Evolutionary conservation across 345 rosid species (phyloP), one percentile per base, ranked within the genome.

Genomic region (Hibiscus mutabilis): DNA sequence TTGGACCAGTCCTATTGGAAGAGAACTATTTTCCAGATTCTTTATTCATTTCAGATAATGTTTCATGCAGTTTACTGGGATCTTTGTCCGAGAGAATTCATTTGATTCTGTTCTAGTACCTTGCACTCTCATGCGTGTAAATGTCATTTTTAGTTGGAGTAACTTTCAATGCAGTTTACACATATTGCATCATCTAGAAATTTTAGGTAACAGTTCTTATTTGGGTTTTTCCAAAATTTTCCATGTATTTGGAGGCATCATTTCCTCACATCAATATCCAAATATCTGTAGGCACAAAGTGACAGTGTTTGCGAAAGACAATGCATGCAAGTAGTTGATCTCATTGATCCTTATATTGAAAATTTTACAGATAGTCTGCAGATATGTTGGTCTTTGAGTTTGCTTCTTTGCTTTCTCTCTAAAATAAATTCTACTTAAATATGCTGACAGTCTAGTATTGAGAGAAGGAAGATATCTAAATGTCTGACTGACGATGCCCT

Each of bases 401-500:
- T 29, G 27, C 27, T 37, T 33, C 55, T 75, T 80, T 10, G 18
- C 74, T 40, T 40, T 12, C 12, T 40, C 35, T 78, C 42, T 57
- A 74, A 40, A 71, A 57, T 69, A 21, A 42, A 35, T 59, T 71
- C 47, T 31, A 31, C 57, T 55, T 25, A 8, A 68, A 56, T 68
- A n/a, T 62, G 29, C 24, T 74, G 52, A 71, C 87, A 89, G 94
- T 78, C 85, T 56, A 87, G 89, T 77, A 78, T 82, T 60, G 94
- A 87, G 77, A 83, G 89, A 75, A 81, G 89, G 77, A 87, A 71
- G 86, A 82, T 89, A 79, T 87, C 94, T 6, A 87, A 73, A 77
- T 80, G 82, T 15, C 81, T 87, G 71, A 82, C 86, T 3, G 89
- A 87, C 19, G 94, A 84, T 76, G 94, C 91, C 62, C 80, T 87